Percentiles rank a stretch among this genome's conserved stretches.
Conservation (phyloP, 495 filamentous ascomycete species). For the Astrocystis sublimbata region DNA sequence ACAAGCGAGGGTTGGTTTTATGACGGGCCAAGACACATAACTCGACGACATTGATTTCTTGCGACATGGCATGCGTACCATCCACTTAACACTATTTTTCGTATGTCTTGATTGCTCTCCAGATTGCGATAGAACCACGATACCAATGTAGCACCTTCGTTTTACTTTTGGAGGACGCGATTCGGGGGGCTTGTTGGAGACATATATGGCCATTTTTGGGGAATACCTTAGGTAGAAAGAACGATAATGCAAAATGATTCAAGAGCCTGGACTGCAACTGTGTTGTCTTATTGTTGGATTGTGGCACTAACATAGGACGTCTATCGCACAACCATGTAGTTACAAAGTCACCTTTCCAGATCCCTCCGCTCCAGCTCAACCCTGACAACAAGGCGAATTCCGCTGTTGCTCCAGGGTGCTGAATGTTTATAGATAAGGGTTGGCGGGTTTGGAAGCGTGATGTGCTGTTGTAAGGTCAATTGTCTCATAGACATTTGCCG, state of each 20-base stretch:
- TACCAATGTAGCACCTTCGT: conserved; percentile 31
- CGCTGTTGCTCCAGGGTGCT: too few species aligned
- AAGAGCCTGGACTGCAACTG: neutral
- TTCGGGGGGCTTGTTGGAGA: neutral
- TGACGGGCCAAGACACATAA: neutral
- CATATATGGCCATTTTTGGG: neutral
- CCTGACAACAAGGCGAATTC: too few species aligned
- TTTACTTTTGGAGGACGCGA: neutral
- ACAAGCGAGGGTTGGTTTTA: conserved; percentile 6
- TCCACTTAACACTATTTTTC: conserved; percentile 3
- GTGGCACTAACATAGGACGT: too few species aligned
- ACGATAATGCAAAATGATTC: neutral
- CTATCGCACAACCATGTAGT: too few species aligned
- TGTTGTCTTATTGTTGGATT: neutral
- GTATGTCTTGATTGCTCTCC: conserved; percentile 17
- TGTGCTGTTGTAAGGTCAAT: conserved; percentile 68
- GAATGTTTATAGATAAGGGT: conserved; percentile 85
- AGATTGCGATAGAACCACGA: conserved; percentile 34
- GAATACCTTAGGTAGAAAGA: neutral
- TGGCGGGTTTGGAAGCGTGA: conserved; percentile 75
- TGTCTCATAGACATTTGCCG: conserved; percentile 75
- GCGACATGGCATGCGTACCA: neutral
- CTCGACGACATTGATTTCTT: neutral
- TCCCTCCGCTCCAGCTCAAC: too few species aligned
- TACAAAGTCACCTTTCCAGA: too few species aligned